phyloP scores from a whole-genome alignment of 2,329 filamentous ascomycete genomes.

The Alternaria alternata region DNA sequence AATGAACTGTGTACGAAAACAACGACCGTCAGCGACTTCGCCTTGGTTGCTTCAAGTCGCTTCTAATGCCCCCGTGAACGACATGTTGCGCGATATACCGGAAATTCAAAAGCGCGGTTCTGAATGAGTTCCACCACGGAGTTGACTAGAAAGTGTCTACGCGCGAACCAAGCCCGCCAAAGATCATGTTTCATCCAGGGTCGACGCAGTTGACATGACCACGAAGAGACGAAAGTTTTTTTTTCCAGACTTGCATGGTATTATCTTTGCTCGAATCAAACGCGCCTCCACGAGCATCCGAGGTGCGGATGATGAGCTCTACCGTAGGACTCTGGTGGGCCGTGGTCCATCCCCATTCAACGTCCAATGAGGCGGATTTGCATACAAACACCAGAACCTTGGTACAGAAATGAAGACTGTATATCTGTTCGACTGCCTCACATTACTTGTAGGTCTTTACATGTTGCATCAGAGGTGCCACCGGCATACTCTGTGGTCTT shows the following conservation, averaged over 20 bases:
- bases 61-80: not conserved
- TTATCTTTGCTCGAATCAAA: not conserved
- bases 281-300: not conserved
- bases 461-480: not conserved
- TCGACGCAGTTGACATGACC: not conserved
- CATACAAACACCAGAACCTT: rapidly evolving
- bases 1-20: not conserved
- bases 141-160: not conserved
- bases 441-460: not conserved
- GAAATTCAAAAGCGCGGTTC: not conserved
- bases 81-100: not conserved
- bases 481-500: not conserved
- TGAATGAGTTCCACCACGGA: not conserved
- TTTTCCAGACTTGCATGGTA: not conserved
- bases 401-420: not conserved
- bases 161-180: not conserved
- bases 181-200: not conserved
- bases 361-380: not conserved
- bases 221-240: not conserved
- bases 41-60: not conserved
- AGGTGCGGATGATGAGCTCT: not conserved
- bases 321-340: not conserved
- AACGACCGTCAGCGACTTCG: not conserved
- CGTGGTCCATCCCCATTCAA: not conserved
- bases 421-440: not conserved